A percentile compares a stretch with the other conserved stretches of the same genome.
These are phyloP conservation scores for Cryptococcus maquisensis DNA, from an alignment of 1,284 basidiomycete genomes.

Conservation along the genomic window DNA sequence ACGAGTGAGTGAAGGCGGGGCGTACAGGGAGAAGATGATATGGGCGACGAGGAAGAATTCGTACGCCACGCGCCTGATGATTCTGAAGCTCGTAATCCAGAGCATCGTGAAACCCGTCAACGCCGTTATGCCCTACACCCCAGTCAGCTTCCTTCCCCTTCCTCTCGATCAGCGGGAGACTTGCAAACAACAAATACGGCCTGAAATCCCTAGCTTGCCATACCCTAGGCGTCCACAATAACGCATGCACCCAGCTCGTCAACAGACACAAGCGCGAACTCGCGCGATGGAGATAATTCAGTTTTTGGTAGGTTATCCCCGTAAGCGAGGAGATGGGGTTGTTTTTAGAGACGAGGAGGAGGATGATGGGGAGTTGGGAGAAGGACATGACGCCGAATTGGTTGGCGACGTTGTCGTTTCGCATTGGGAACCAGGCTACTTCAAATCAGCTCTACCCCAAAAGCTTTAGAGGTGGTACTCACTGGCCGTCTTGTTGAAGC, in stretches of 20 bases:
- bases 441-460: neutral
- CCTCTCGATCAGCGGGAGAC: neutral
- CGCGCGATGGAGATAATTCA: constrained; percentile 50
- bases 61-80: constrained; percentile 50
- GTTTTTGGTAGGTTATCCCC: constrained; percentile 49
- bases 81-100: constrained; percentile 49
- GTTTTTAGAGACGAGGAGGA: constrained; percentile 48
- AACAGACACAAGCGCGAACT: constrained; percentile 40
- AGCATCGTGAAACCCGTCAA: constrained; percentile 50
- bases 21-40: constrained; percentile 49
- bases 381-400: constrained; percentile 34
- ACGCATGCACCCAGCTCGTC: constrained; percentile 38
- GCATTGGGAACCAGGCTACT: constrained; percentile 10
- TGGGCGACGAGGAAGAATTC: constrained; percentile 55
- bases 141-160: constrained; percentile 11
- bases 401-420: constrained; percentile 20
- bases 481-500: constrained; percentile 7
- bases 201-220: constrained; percentile 11
- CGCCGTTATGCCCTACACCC: constrained; percentile 22
- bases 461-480: neutral
- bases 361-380: constrained; percentile 44
- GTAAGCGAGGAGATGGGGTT: constrained; percentile 43
- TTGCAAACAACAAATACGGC: constrained; percentile 26
- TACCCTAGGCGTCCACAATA: constrained; percentile 28
- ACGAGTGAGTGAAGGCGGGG: neutral